Evolutionary conservation across 257 asterid species (phyloP).

Genomic region (Nicotiana obtusifolia): DNA sequence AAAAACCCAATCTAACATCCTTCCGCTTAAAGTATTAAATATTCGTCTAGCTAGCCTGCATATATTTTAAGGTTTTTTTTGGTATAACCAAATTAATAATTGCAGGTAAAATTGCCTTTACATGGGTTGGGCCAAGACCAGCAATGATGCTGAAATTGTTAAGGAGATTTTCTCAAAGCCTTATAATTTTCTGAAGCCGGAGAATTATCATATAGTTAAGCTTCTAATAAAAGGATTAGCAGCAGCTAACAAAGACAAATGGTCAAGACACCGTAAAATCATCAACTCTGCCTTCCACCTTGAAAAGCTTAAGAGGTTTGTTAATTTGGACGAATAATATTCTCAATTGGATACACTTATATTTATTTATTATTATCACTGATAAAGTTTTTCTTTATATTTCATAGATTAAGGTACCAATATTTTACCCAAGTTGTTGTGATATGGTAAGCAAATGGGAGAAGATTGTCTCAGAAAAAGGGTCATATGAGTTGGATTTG

Average conservation of each 20-base stretch:
- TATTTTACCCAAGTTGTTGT: constrained; percentile 40
- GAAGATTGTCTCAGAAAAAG: constrained; percentile 16
- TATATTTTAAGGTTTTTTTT: background rate
- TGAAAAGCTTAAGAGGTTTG: constrained; percentile 45
- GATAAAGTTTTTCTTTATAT: too few species aligned
- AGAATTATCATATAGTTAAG: constrained; percentile 16
- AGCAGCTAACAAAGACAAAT: constrained; percentile 31
- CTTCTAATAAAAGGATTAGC: constrained; percentile 38
- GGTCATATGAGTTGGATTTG: constrained; percentile 45
- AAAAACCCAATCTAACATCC: too few species aligned
- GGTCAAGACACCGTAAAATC: constrained; percentile 47
- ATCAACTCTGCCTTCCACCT: constrained; percentile 54
- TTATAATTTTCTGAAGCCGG: constrained; percentile 32
- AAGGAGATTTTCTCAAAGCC: constrained; percentile 41
- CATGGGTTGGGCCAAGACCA: constrained; percentile 44
- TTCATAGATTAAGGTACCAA: constrained; percentile 41
- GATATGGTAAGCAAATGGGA: constrained; percentile 65
- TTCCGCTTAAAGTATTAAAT: background rate
- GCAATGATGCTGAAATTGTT: constrained; percentile 29
- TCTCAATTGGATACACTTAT: background rate
- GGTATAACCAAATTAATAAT: background rate
- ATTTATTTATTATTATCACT: background rate
- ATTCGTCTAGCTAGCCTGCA: background rate
- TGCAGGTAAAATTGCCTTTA: constrained; percentile 37
- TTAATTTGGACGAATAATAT: background rate